These are phyloP conservation scores for Nepenthes gracilis DNA, from an alignment of 148 eudicot genomes.

Conservation along the genomic window DNA sequence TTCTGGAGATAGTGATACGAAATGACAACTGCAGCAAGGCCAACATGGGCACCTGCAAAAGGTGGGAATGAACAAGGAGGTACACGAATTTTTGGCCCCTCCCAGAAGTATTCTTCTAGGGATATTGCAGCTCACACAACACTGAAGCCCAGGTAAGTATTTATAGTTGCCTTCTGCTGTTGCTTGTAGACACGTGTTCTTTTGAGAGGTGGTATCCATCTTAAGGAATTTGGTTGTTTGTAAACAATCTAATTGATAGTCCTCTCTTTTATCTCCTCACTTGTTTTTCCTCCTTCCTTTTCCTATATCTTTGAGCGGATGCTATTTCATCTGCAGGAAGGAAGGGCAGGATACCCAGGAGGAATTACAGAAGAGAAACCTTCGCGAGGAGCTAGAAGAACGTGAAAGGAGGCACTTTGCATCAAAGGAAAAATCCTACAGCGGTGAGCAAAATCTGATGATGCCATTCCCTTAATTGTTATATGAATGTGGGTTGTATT, in stretches of 20 bases:
- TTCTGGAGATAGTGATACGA: background rate
- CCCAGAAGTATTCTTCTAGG: slow-evolving; percentile 90
- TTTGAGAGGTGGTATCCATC: no score
- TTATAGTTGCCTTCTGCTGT: background rate
- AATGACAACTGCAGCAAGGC: background rate
- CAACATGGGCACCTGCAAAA: background rate
- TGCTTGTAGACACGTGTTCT: no score
- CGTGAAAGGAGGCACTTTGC: slow-evolving; percentile 82
- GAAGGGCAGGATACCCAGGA: slow-evolving; percentile 88
- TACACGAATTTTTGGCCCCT: slow-evolving; percentile 23
- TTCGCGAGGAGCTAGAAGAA: slow-evolving; percentile 78
- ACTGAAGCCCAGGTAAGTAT: slow-evolving; percentile 65
- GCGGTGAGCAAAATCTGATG: slow-evolving; percentile 14
- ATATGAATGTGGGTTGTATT: no score
- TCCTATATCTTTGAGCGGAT: background rate
- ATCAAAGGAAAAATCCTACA: slow-evolving; percentile 45
- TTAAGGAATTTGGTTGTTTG: no score
- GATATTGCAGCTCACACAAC: slow-evolving; percentile 90
- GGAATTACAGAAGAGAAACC: slow-evolving; percentile 71
- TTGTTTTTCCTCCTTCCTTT: background rate
- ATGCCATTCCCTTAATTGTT: background rate
- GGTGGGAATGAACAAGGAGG: slow-evolving; percentile 94
- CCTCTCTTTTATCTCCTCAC: background rate
- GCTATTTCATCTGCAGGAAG: slow-evolving; percentile 26
- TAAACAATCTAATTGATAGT: background rate